Conservation (phyloP, 805 yeast species). For the Sugiyamaella boreocaroliniensis region DNA sequence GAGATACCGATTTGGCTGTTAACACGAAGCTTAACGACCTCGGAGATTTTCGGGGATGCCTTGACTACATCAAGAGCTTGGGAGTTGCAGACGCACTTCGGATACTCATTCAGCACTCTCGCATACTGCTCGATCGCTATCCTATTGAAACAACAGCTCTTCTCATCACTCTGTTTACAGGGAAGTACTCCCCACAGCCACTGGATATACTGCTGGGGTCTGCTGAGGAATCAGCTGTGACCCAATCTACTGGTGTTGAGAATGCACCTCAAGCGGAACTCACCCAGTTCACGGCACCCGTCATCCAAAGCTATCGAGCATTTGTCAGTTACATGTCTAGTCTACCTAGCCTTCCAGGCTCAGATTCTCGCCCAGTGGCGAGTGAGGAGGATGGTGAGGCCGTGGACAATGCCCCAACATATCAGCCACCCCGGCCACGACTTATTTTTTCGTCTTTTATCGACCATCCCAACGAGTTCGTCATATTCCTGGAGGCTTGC, state of each 20-base stretch:
- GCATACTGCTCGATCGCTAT: slow-evolving; percentile 51
- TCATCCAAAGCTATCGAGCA: slow-evolving; percentile 50
- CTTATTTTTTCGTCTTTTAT: slow-evolving; percentile 81
- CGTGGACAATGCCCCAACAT: slow-evolving; percentile 44
- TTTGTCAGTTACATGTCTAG: slow-evolving; percentile 47
- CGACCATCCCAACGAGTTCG: slow-evolving; percentile 82
- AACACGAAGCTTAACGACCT: slow-evolving; percentile 66
- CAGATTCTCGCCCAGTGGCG: slow-evolving; percentile 2
- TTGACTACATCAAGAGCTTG: slow-evolving; percentile 60
- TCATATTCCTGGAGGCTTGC: slow-evolving; percentile 88
- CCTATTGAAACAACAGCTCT: slow-evolving; percentile 81
- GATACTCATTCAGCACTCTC: slow-evolving; percentile 60
- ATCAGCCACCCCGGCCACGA: slow-evolving; percentile 87
- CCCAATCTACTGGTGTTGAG: background rate
- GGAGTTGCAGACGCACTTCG: slow-evolving; percentile 71
- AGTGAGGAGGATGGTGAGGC: no score
- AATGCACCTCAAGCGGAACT: background rate
- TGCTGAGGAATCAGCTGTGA: no score
- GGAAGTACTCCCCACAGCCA: slow-evolving; percentile 52
- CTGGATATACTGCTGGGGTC: background rate
- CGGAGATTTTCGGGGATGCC: slow-evolving; percentile 50
- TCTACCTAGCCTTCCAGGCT: background rate
- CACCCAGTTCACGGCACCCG: slow-evolving; percentile 22
- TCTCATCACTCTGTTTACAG: slow-evolving; percentile 82
- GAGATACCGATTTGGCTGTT: slow-evolving; percentile 68